Base-by-base conservation (phyloP, 495 filamentous ascomycete species). In the Clohesyomyces aquaticus region DNA sequence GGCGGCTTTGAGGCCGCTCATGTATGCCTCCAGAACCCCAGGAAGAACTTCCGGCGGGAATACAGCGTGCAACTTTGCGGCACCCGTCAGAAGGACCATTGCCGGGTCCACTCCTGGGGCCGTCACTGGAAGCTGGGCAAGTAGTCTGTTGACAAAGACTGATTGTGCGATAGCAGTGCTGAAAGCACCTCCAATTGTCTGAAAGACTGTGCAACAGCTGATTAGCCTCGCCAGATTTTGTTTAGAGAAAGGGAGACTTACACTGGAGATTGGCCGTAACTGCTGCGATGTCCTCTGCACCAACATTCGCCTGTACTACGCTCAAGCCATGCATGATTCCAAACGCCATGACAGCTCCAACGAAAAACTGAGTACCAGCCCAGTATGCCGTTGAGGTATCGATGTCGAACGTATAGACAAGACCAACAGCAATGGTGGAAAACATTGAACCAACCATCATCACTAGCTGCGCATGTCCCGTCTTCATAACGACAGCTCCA, bases 11-110 rank as follows among this genome's bases (percentile, higher is more conserved):
- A 89, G 63, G 4, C 83, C 84, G 2, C 61, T 65, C 79, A 85
- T 84, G 71, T 88, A 89, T 1, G 82, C 82, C 1, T 66, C 26
- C 25, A 88, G 53, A 14, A 89, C 77, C 2, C 77, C 81, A 0
- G 74, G 73, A 2, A 90, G 26, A 46, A 80, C 57, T 1, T 77
- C 73, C 2, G 68, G 50, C 0, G 75, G 23, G 61, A 87, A 83
- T 0, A 78, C 74, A 3, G 74, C 57, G 4, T 78, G 77, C 3
- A 88, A 55, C 28, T 82, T 70, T 0, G 81, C 78, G 1, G 84
- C 85, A 4, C 85, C 85, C 1, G 79, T 80, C 3, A 55, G 63
- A 6, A 83, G 59, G 3, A 85, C 75, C 0, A 71, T 11, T 0
- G 26, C 27, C 0, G 81, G 77, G 65, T 79, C 66, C 46, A 85